Percentiles rank a stretch among this genome's conserved stretches.
phyloP scores from a whole-genome alignment of 73 alveolate species.

The Urostyla sp. region DNA sequence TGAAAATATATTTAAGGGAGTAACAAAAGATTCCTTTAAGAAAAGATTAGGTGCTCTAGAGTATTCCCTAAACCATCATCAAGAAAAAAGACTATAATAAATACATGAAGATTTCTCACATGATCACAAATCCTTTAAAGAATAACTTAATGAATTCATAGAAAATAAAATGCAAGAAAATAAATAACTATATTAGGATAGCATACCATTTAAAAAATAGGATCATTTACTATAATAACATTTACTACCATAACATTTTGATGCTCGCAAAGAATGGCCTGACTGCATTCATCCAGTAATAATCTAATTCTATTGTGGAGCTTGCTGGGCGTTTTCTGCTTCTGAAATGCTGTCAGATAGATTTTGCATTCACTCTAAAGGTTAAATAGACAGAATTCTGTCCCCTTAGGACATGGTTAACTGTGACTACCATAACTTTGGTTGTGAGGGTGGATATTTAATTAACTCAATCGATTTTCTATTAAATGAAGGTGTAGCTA shows the following conservation, averaged over 20 bases:
- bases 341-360: slow-evolving; percentile 68
- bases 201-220: background rate
- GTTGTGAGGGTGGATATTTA: slow-evolving; percentile 74
- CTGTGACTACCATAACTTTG: slow-evolving; percentile 68
- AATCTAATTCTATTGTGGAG: slow-evolving; percentile 67
- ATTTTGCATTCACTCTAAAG: slow-evolving; percentile 75
- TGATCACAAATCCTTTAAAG: background rate
- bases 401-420: slow-evolving; percentile 72
- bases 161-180: background rate
- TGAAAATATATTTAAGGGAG: background rate
- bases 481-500: slow-evolving; percentile 58
- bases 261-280: background rate
- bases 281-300: slow-evolving; percentile 29
- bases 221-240: background rate
- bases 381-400: slow-evolving; percentile 55
- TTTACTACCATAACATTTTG: slow-evolving; percentile 11
- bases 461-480: slow-evolving; percentile 52
- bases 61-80: background rate
- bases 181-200: too few species aligned
- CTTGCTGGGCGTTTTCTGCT: slow-evolving; percentile 74
- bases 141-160: background rate
- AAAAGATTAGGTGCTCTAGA: background rate
- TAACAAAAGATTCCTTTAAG: background rate
- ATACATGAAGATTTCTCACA: background rate
- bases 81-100: background rate